phyloP scores from a whole-genome alignment of 2,329 filamentous ascomycete species.

The Mollisiaceae sp. region DNA sequence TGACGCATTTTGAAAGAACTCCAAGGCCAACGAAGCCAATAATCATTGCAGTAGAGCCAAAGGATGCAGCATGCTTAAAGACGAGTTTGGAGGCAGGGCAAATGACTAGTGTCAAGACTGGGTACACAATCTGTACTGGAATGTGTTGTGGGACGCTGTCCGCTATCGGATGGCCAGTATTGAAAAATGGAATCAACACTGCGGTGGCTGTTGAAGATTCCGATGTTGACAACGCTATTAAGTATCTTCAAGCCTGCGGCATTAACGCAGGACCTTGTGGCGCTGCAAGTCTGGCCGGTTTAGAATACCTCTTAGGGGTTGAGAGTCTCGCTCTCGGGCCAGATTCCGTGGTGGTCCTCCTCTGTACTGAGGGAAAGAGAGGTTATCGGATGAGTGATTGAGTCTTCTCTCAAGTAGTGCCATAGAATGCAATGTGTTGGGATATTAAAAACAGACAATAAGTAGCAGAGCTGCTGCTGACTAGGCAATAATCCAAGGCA shows the following conservation, averaged over 20 bases:
- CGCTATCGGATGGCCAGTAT: constrained; percentile 50
- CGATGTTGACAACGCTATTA: constrained; percentile 49
- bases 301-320: constrained; percentile 52
- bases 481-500: neutral
- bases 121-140: constrained; percentile 53
- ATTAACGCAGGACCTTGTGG: constrained; percentile 56
- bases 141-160: constrained; percentile 57
- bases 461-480: neutral
- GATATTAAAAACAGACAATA: neutral
- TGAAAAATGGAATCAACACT: constrained; percentile 50
- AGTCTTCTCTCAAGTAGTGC: neutral
- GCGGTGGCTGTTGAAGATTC: constrained; percentile 50
- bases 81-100: constrained; percentile 51
- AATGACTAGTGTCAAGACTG: constrained; percentile 46
- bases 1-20: constrained; percentile 63
- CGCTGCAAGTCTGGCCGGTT: constrained; percentile 58
- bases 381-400: constrained; percentile 48
- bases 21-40: constrained; percentile 46
- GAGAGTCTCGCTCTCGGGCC: constrained; percentile 46
- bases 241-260: constrained; percentile 45
- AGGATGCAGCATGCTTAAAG: constrained; percentile 65
- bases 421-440: neutral
- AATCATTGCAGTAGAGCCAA: constrained; percentile 72
- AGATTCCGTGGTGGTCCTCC: constrained; percentile 63
- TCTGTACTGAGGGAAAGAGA: constrained; percentile 69